These are phyloP conservation scores for Vishniacozyma victoriae DNA, from an alignment of 768 basidiomycete genomes.

Conservation along the genomic window DNA sequence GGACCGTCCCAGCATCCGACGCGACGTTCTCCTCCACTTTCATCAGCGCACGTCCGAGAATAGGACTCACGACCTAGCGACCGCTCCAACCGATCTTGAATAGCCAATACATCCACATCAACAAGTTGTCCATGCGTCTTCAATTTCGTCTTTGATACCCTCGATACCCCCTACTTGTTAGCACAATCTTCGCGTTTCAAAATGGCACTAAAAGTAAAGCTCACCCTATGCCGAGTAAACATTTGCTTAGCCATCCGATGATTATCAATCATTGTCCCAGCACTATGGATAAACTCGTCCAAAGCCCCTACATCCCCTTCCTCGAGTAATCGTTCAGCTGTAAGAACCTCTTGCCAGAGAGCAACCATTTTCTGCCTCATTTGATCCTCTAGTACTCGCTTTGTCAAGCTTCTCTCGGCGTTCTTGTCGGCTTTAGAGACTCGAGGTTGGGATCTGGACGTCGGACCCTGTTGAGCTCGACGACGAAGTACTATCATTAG, in stretches of 20 bases:
- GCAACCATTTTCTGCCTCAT: conserved; percentile 51
- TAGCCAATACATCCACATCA: conserved; percentile 41
- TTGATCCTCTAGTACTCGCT: conserved; percentile 29
- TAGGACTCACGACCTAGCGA: conserved; percentile 36
- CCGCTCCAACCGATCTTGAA: conserved; percentile 46
- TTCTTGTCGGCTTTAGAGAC: conserved; percentile 18
- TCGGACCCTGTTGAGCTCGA: conserved; percentile 12
- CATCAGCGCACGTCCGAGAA: no score
- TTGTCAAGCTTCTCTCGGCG: conserved; percentile 19
- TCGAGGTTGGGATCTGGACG: not conserved
- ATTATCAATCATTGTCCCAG: conserved; percentile 77
- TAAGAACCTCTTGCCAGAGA: conserved; percentile 54
- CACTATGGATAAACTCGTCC: conserved; percentile 73
- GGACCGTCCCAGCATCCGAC: conserved; percentile 9
- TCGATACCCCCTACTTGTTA: conserved; percentile 20
- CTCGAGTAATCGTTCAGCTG: conserved; percentile 50
- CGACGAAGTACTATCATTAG: conserved; percentile 11
- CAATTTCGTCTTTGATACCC: conserved; percentile 14
- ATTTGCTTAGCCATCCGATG: conserved; percentile 80
- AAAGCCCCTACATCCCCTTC: conserved; percentile 54
- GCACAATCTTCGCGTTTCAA: not conserved
- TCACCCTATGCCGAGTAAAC: conserved; percentile 70
- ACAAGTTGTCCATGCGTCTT: conserved; percentile 29
- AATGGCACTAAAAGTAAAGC: conserved; percentile 26
- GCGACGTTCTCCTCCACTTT: not conserved